Evolutionary conservation across 805 yeast genomes (phyloP).

Genomic region (Candida succiphila): DNA sequence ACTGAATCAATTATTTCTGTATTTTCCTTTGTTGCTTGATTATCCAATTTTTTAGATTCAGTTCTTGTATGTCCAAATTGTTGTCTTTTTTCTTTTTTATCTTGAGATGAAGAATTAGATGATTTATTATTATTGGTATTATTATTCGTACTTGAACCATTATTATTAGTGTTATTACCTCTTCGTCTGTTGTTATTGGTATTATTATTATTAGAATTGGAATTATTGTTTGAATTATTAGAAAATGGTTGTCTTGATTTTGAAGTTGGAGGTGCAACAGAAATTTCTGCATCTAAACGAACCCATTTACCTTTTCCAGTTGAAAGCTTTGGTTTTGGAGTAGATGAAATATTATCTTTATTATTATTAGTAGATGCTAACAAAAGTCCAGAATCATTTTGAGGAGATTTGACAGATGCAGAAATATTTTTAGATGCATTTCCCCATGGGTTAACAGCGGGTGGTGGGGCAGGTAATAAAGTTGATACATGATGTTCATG

Average conservation of each 20-base stretch:
- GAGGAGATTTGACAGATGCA: not conserved
- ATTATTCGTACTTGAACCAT: not conserved
- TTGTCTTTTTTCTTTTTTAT: too few species aligned
- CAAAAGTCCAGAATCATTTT: not conserved
- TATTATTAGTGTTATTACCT: not conserved
- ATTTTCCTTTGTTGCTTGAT: not conserved
- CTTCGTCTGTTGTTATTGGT: not conserved
- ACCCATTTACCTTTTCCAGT: slow-evolving; percentile 16
- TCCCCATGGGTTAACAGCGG: slow-evolving; percentile 20
- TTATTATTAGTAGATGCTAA: too few species aligned
- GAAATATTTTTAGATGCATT: not conserved
- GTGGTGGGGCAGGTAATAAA: slow-evolving; percentile 21
- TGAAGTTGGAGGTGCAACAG: slow-evolving; percentile 8
- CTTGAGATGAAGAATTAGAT: too few species aligned
- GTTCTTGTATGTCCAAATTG: too few species aligned
- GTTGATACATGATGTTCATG: too few species aligned
- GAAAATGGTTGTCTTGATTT: slow-evolving; percentile 1
- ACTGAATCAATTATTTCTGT: not conserved
- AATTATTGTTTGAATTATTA: slow-evolving; percentile 1
- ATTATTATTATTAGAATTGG: not conserved
- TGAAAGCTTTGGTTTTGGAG: slow-evolving; percentile 8
- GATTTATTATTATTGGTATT: not conserved
- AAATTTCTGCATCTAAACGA: slow-evolving; percentile 14
- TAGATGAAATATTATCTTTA: not conserved
- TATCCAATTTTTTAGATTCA: too few species aligned